Base-by-base conservation (phyloP, 164 flowering plant species). In the Protea cynaroides region DNA sequence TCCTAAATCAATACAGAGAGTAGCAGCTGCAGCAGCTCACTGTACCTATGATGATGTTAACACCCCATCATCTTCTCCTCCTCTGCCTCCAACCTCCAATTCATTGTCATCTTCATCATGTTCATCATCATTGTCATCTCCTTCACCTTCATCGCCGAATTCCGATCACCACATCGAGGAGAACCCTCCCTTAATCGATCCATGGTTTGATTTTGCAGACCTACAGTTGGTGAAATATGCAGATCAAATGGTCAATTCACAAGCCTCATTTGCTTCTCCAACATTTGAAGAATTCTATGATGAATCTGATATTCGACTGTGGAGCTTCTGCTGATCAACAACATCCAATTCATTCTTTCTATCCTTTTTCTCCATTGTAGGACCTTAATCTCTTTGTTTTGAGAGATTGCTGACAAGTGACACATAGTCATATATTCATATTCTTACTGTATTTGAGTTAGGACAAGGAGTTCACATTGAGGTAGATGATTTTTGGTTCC, bases 1-100 rank as follows among this genome's bases (percentile, higher is more conserved):
- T 7, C 95, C 98, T 4, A 92, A 90, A 63, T 78, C 92, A 67
- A 86, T 92, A 67, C 96, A 92, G 68, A 79, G 79, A 74, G 80
- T 83, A 3, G 98, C 98, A 2, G 98, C 96, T 0, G 88, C 87
- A 0, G 98, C 97, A 22, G 97, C 79, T 12, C 23, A 72, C 52
- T 36, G 47, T 56, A 70, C 46, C 44, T 18, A 9, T 10, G 62
- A 64, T 43, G 36, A 49, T 64, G 46, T 44, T 29, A 34, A 58
- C 43, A 25, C 72, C 62, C 44, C 56, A 46, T 9, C 65, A 64
- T 51, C 62, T 36, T 12, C 65, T 13, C 29, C 58, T 9, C 58
- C 59, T 58, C 65, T 17, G 25, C 14, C 46, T 12, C 14, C 46
- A 9, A 4, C 46, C 46, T 12, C 14, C 13, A 23, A 70, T 46